Evolutionary conservation across 1,284 basidiomycete genomes (phyloP).

Genomic region (Cutaneotrichosporon cutaneum): DNA sequence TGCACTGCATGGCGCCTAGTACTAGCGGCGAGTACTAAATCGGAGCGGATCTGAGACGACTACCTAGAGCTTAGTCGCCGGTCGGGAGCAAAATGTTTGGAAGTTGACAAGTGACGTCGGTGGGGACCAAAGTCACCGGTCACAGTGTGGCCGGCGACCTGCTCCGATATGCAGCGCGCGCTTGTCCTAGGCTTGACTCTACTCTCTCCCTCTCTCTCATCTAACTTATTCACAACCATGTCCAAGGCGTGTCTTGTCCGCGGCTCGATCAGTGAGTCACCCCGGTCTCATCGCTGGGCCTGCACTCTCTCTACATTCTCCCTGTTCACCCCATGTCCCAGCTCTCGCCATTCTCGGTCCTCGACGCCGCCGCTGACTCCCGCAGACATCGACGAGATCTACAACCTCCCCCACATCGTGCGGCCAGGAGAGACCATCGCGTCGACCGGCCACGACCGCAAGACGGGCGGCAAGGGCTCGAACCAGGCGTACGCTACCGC

Average conservation of each 20-base stretch:
- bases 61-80: neutral
- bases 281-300: neutral
- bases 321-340: neutral
- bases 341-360: neutral
- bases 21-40: too few species aligned
- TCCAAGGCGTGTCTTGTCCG: slow-evolving; percentile 19
- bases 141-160: neutral
- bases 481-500: slow-evolving; percentile 56
- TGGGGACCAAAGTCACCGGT: neutral
- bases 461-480: slow-evolving; percentile 57
- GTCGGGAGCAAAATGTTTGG: neutral
- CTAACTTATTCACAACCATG: slow-evolving; percentile 4
- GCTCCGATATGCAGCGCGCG: neutral
- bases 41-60: too few species aligned
- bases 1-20: neutral
- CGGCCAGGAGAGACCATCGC: slow-evolving; percentile 56
- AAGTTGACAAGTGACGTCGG: neutral
- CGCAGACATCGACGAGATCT: slow-evolving; percentile 49
- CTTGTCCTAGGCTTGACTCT: neutral
- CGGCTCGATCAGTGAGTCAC: slow-evolving; percentile 19
- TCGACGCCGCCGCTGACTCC: neutral
- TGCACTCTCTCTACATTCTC: neutral
- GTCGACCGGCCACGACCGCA: slow-evolving; percentile 47
- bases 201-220: neutral
- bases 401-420: slow-evolving; percentile 54